These are phyloP conservation scores for Metschnikowia reukaufii DNA, from an alignment of 805 yeast species.

Conservation along the genomic window DNA sequence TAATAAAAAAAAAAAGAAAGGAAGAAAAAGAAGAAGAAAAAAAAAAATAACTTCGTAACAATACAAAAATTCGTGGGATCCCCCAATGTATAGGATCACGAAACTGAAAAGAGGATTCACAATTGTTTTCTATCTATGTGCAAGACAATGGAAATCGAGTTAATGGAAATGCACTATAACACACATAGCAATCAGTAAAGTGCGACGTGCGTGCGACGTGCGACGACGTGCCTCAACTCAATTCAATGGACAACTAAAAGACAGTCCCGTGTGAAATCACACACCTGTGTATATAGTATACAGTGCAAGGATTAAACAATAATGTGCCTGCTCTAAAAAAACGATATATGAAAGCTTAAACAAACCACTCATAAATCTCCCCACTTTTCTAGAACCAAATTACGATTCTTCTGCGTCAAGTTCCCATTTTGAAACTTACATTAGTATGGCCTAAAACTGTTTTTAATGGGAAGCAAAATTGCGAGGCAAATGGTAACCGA, in stretches of 20 bases:
- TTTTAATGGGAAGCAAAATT: no score
- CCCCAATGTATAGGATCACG: not conserved
- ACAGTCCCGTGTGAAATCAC: conserved; percentile 7
- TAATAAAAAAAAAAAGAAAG: not conserved
- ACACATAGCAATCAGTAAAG: conserved; percentile 4
- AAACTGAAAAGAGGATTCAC: not conserved
- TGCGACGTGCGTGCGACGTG: not conserved
- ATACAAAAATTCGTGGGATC: not conserved
- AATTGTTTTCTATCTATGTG: not conserved
- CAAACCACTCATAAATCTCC: not conserved
- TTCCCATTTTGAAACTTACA: no score
- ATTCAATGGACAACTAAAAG: not conserved
- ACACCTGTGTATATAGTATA: conserved; percentile 1
- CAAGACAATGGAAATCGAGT: conserved; percentile 3
- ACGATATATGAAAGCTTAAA: conserved; percentile 1
- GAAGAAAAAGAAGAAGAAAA: not conserved
- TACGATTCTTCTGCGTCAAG: no score
- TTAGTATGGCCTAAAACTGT: no score
- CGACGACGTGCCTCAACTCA: conserved; percentile 2
- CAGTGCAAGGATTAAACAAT: conserved; percentile 3
- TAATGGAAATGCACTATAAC: not conserved
- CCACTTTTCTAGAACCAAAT: not conserved
- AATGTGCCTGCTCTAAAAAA: not conserved
- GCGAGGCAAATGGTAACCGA: no score
- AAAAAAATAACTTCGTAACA: not conserved